phyloP scores from a whole-genome alignment of 345 rosid genomes.

The Eucalyptus cloeziana region DNA sequence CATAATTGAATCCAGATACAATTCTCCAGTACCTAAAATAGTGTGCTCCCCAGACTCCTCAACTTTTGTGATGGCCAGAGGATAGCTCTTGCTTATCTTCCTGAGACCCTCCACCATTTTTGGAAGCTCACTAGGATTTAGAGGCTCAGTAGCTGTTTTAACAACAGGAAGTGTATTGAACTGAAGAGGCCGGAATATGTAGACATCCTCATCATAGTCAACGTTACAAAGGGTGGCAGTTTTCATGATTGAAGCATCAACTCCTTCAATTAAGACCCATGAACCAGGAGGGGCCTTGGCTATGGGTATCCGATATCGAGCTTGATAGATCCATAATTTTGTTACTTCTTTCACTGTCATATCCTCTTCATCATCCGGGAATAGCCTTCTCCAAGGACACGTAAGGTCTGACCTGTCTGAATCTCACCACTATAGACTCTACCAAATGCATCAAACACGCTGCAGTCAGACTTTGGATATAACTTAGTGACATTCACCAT shows the following conservation, averaged over 20 bases:
- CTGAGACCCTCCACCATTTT: conserved; percentile 99
- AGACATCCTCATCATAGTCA: conserved; percentile 66
- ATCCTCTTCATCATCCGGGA: conserved; percentile 98
- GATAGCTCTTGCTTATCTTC: conserved; percentile 97
- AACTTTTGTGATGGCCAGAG: conserved; percentile 92
- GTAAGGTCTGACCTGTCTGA: conserved; percentile 87
- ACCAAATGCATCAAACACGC: conserved; percentile 94
- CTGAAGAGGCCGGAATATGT: conserved; percentile 79
- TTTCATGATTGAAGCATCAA: conserved; percentile 95
- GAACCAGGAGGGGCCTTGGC: conserved; percentile 98
- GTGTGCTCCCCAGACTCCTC: conserved; percentile 99
- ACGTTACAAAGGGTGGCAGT: conserved; percentile 81
- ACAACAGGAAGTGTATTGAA: conserved; percentile 96
- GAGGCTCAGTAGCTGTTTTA: conserved; percentile 96
- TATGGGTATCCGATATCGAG: conserved; percentile 81
- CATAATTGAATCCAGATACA: conserved; percentile 95
- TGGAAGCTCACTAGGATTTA: conserved; percentile 96
- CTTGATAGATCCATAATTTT: conserved; percentile 91
- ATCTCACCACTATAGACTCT: conserved; percentile 87
- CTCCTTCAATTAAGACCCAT: conserved; percentile 97
- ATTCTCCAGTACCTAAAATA: conserved; percentile 90
- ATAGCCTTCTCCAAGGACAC: conserved; percentile 93
- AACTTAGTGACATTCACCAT: conserved; percentile 94
- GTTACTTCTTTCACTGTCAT: conserved; percentile 93
- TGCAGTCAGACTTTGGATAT: conserved; percentile 95